Conservation (phyloP, 805 yeast genomes). For the Phaffomyces opuntiae region DNA sequence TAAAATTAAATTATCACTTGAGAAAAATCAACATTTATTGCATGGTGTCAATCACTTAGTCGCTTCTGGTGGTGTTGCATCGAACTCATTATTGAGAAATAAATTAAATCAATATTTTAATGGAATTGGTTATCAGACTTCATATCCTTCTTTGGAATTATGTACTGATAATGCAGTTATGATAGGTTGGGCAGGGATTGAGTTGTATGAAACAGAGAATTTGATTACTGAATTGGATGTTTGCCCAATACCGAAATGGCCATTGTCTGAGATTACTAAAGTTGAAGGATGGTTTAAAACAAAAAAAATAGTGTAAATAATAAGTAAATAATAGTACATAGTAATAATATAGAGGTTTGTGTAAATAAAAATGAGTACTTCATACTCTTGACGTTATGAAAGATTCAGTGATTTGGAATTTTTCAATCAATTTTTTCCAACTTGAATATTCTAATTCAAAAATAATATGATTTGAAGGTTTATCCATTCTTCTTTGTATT, state of each 20-base stretch:
- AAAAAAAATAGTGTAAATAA: conserved; percentile 1
- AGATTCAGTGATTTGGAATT: conserved; percentile 47
- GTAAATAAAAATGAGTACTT: neutral
- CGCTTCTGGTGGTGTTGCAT: conserved; percentile 93
- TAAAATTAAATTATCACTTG: conserved; percentile 48
- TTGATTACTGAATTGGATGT: conserved; percentile 44
- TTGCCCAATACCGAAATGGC: conserved; percentile 80
- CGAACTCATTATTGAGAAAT: conserved; percentile 52
- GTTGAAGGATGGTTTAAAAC: conserved; percentile 43
- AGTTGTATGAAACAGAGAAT: conserved; percentile 50
- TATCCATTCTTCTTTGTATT: conserved; percentile 21
- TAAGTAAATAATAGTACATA: neutral
- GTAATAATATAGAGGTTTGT: neutral
- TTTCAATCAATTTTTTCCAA: conserved; percentile 53
- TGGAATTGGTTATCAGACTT: conserved; percentile 31
- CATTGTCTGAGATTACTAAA: conserved; percentile 44
- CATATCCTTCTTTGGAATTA: conserved; percentile 61
- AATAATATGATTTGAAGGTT: conserved; percentile 52
- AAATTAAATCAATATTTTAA: conserved; percentile 37
- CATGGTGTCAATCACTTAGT: conserved; percentile 48
- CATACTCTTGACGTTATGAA: conserved; percentile 39
- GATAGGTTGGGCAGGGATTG: conserved; percentile 98
- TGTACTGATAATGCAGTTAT: conserved; percentile 95
- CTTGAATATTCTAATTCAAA: conserved; percentile 61
- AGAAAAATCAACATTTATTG: conserved; percentile 34